Percentiles rank a stretch among this genome's conserved stretches.
Evolutionary conservation across 768 basidiomycete species (phyloP).

Genomic region (Leccinellum albellum): DNA sequence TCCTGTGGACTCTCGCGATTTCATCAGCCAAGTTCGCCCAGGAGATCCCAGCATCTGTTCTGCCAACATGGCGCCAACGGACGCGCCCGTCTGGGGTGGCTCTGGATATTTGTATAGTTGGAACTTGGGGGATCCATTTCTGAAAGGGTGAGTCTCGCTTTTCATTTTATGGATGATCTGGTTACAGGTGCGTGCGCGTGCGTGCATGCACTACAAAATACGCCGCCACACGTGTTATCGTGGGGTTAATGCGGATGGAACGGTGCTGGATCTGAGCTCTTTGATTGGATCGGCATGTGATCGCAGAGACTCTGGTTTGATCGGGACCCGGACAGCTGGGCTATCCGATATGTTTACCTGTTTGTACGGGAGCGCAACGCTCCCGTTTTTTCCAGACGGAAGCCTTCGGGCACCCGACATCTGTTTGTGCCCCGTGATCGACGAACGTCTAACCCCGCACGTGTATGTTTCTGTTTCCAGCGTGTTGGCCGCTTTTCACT

Average conservation of each 20-base stretch:
- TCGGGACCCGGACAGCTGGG: constrained; percentile 4
- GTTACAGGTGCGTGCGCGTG: not conserved
- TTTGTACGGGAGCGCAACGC: not conserved
- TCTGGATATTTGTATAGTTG: constrained; percentile 65
- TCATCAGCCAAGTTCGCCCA: constrained; percentile 42
- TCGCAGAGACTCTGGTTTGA: not conserved
- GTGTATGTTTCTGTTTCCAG: constrained; percentile 35
- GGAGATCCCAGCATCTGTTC: constrained; percentile 43
- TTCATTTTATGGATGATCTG: not conserved
- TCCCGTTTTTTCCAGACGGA: constrained; percentile 8
- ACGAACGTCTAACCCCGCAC: not conserved
- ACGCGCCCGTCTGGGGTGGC: constrained; percentile 51
- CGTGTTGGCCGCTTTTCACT: constrained; percentile 64
- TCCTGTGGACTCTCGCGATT: constrained; percentile 74
- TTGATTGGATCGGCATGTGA: not conserved
- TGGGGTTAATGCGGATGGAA: constrained; percentile 8
- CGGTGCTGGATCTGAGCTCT: not conserved
- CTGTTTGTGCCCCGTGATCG: not conserved
- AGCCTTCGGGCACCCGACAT: constrained; percentile 13
- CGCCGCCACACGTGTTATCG: not conserved
- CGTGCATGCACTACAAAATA: not conserved
- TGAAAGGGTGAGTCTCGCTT: constrained; percentile 56
- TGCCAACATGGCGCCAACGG: constrained; percentile 58
- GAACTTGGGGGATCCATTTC: constrained; percentile 73
- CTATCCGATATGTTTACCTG: not conserved